Evolutionary conservation across 2,329 filamentous ascomycete species (phyloP).

Genomic region (Neofusicoccum sp.): DNA sequence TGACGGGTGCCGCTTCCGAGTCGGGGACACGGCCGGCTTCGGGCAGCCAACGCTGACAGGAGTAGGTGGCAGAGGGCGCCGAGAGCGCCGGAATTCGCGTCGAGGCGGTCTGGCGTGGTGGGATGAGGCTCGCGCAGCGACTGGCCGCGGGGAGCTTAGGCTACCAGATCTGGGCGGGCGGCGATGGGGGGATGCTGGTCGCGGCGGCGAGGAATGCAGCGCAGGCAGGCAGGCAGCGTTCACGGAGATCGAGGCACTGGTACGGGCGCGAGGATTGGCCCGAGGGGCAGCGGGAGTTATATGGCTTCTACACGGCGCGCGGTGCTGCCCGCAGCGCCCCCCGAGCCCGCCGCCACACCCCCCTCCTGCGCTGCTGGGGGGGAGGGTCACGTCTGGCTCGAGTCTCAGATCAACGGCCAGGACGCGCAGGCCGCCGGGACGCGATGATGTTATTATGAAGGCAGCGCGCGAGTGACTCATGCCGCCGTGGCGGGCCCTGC

Average conservation of each 20-base stretch:
- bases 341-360: constrained; percentile 7
- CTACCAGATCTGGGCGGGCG: constrained; percentile 9
- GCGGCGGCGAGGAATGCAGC: constrained; percentile 14
- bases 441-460: constrained; percentile 14
- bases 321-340: constrained; percentile 2
- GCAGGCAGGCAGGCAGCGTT: background rate
- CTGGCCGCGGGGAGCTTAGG: constrained; percentile 4
- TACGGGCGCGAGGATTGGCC: constrained; percentile 14
- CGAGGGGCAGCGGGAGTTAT: constrained; percentile 7
- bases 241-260: constrained; percentile 13
- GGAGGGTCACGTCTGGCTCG: constrained; percentile 12
- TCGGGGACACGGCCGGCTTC: constrained; percentile 13
- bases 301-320: constrained; percentile 7
- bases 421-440: constrained; percentile 7
- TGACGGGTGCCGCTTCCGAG: constrained; percentile 11
- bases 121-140: constrained; percentile 17
- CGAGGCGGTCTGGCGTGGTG: constrained; percentile 16
- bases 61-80: constrained; percentile 11
- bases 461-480: constrained; percentile 15
- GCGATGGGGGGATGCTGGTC: constrained; percentile 10
- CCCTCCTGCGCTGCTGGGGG: constrained; percentile 6
- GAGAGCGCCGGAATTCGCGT: constrained; percentile 19
- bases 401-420: constrained; percentile 17
- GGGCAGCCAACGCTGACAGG: constrained; percentile 11
- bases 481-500: constrained; percentile 7